Base-by-base conservation (phyloP, 306 rosid species). In the Prunus dulcis region DNA sequence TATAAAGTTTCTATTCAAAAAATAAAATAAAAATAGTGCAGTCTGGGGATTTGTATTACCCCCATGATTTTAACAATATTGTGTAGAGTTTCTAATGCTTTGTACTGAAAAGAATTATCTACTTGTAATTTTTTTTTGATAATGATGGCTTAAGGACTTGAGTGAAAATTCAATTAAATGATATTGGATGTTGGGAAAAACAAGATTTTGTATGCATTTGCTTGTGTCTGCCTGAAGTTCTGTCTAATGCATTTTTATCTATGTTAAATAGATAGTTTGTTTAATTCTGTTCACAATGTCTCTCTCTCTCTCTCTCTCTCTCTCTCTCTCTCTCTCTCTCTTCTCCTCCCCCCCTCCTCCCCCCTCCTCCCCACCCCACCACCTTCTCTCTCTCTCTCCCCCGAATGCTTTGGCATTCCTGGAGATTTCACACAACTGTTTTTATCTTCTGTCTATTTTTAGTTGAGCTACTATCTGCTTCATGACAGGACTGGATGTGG, bases 401-500 rank as follows among this genome's bases (percentile, higher is more conserved):
- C 41, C 41, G 72, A 72, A n/a, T 63, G 43, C 49, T 51, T 57
- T 25, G n/a, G 12, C 64, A 51, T 76, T 79, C 61, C 71, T 74
- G 56, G 45, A 72, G 69, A 50, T 12, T 63, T 38, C 63, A 50
- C n/a, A 73, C 12, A 77, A 53, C 72, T 30, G 56, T 76, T 53
- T 74, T 43, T 60, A 78, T 83, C 68, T 69, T 58, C 53, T 64
- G 53, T 78, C 62, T 62, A 61, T 74, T 80, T 34, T 78, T 64
- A 27, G 61, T 68, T 72, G 45, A 57, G 72, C 65, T 22, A 28
- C 15, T 45, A 43, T 80, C 73, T 84, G 78, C 76, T 76, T 81
- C 72, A 62, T 89, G 78, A 67, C 89, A 93, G 98, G 97, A 92
- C 76, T 95, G 98, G 98, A 83, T 82, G 80, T 95, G 98, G 98